These are phyloP conservation scores for Clarkia xantiana DNA, from an alignment of 345 rosid species.

Conservation along the genomic window DNA sequence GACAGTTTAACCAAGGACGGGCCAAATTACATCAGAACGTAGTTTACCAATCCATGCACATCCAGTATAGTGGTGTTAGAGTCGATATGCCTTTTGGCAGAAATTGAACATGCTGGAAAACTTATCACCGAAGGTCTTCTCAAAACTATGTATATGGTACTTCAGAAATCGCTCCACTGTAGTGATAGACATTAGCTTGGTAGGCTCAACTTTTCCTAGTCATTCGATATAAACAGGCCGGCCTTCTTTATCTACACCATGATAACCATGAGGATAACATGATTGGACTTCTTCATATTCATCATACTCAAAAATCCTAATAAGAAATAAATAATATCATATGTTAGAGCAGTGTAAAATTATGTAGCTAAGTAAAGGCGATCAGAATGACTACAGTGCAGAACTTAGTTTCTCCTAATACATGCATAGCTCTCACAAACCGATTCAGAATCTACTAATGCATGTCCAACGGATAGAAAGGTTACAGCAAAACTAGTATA, in stretches of 20 bases:
- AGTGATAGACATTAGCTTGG: conserved; percentile 67
- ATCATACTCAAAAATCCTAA: conserved; percentile 80
- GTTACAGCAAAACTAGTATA: too few relatives aligned
- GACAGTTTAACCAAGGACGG: not conserved
- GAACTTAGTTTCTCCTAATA: too few relatives aligned
- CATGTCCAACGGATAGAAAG: too few relatives aligned
- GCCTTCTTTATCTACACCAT: conserved; percentile 86
- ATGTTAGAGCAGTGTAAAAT: not conserved
- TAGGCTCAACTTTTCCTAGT: conserved; percentile 63
- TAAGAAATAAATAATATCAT: conserved; percentile 5
- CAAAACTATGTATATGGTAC: conserved; percentile 87
- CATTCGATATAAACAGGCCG: conserved; percentile 82
- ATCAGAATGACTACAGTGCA: not conserved
- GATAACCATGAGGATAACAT: conserved; percentile 91
- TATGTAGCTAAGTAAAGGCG: conserved; percentile 1
- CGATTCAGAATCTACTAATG: too few relatives aligned
- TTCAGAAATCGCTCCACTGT: conserved; percentile 76
- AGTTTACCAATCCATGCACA: conserved; percentile 71
- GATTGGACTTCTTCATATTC: conserved; percentile 68
- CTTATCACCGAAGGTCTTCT: conserved; percentile 73
- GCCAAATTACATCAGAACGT: not conserved
- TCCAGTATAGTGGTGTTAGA: conserved; percentile 69
- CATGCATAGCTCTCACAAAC: too few relatives aligned
- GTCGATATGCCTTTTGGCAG: conserved; percentile 66
- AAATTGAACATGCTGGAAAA: conserved; percentile 87